These are phyloP conservation scores for Lasiodiplodia theobromae DNA, from an alignment of 2,329 filamentous ascomycete species.

Conservation along the genomic window DNA sequence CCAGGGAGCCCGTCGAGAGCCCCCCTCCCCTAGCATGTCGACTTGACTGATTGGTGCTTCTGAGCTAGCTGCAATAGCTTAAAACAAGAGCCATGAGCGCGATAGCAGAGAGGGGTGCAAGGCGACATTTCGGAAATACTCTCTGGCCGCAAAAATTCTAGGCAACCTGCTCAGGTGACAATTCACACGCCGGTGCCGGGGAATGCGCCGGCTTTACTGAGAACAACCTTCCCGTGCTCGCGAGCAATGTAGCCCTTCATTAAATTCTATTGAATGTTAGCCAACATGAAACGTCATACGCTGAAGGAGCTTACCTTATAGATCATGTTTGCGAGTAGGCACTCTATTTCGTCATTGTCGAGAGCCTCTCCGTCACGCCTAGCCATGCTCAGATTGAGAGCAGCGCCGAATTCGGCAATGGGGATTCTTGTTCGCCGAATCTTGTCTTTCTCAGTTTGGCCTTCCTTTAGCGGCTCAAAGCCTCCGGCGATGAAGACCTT, in stretches of 20 bases:
- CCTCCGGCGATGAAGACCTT: constrained; percentile 90
- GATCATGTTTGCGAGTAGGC: constrained; percentile 92
- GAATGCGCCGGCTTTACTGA: constrained; percentile 93
- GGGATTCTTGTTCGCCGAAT: constrained; percentile 77
- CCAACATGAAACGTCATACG: neutral
- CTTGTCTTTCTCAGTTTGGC: constrained; percentile 66
- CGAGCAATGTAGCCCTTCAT: constrained; percentile 99
- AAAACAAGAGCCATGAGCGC: neutral
- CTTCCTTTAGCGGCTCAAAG: constrained; percentile 75
- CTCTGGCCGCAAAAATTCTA: neutral
- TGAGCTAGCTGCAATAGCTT: neutral
- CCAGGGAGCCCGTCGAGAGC: neutral
- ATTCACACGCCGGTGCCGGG: constrained; percentile 76
- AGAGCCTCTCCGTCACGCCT: constrained; percentile 64
- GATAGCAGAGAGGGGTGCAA: neutral
- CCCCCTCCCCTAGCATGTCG: neutral
- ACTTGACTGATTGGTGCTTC: neutral
- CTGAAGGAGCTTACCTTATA: constrained; percentile 76
- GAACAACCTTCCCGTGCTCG: constrained; percentile 85
- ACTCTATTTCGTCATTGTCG: constrained; percentile 94
- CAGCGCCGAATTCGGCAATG: constrained; percentile 83
- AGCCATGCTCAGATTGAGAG: constrained; percentile 74
- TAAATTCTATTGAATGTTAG: constrained; percentile 66
- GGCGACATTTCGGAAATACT: neutral
- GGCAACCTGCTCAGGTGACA: neutral